Conservation (phyloP, 192 early-diverging fungal species). For the Backusella morwellensis region DNA sequence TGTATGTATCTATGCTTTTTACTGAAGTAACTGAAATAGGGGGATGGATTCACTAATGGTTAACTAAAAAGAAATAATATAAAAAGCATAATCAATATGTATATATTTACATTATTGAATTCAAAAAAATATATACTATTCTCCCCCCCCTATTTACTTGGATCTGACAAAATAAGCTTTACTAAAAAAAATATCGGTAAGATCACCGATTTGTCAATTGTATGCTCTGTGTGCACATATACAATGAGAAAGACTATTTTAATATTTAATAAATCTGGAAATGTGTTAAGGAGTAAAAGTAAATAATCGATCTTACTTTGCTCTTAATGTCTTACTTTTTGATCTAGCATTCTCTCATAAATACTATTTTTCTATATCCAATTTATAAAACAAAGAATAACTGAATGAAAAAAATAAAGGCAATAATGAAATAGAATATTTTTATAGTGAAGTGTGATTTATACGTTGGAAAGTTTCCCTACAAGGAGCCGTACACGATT, state of each 20-base stretch:
- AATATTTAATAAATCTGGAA: slow-evolving; percentile 6
- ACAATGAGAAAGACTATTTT: not conserved
- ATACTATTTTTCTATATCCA: too few relatives aligned
- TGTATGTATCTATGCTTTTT: not conserved
- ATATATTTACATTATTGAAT: not conserved
- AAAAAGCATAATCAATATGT: not conserved
- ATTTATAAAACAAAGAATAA: not conserved
- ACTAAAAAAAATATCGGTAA: not conserved
- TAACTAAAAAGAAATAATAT: not conserved
- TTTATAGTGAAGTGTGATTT: not conserved
- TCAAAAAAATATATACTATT: not conserved
- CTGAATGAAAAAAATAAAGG: not conserved
- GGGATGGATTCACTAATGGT: not conserved
- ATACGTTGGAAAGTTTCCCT: not conserved
- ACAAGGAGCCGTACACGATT: not conserved
- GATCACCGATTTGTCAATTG: not conserved
- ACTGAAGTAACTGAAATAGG: not conserved
- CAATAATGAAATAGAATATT: not conserved
- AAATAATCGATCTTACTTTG: not conserved
- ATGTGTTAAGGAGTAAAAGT: not conserved
- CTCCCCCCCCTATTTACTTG: not conserved
- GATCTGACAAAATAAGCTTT: not conserved
- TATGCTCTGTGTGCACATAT: not conserved
- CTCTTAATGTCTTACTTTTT: not conserved
- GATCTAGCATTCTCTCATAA: not conserved